Conservation (phyloP, 2,329 filamentous ascomycete genomes). For the Capronia americana region DNA sequence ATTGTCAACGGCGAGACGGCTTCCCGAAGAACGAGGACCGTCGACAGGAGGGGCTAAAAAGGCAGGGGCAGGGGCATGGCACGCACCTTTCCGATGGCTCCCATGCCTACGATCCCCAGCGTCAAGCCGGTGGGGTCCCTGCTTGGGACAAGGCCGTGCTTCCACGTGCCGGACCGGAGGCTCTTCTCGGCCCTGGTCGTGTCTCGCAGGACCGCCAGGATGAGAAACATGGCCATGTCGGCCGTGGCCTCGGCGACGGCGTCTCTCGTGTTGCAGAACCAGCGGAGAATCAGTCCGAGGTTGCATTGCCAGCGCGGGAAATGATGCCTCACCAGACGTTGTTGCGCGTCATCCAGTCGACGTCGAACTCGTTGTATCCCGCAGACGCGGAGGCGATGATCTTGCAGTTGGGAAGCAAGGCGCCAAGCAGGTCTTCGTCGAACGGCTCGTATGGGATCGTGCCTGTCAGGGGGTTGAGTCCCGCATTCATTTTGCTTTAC, state of each 20-base stretch:
- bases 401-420: constrained; percentile 51
- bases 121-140: constrained; percentile 54
- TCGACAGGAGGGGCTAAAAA: neutral
- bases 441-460: constrained; percentile 56
- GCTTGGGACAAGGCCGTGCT: constrained; percentile 45
- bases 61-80: neutral
- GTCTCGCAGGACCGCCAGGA: constrained; percentile 56
- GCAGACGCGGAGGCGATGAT: constrained; percentile 55
- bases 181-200: constrained; percentile 50
- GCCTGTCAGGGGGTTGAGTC: constrained; percentile 14
- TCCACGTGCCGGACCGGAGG: constrained; percentile 50
- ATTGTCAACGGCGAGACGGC: neutral
- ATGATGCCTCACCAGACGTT: constrained; percentile 47
- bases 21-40: neutral
- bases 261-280: constrained; percentile 62
- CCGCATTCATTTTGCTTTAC: neutral
- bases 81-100: constrained; percentile 52
- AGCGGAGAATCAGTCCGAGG: neutral
- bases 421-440: constrained; percentile 52
- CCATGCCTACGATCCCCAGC: constrained; percentile 59
- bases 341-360: constrained; percentile 68
- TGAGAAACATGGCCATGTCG: constrained; percentile 59
- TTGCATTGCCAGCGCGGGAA: neutral
- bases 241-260: constrained; percentile 62
- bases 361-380: constrained; percentile 66